Conservation (phyloP, 2,329 filamentous ascomycete species). For the Apiospora pterosperma region DNA sequence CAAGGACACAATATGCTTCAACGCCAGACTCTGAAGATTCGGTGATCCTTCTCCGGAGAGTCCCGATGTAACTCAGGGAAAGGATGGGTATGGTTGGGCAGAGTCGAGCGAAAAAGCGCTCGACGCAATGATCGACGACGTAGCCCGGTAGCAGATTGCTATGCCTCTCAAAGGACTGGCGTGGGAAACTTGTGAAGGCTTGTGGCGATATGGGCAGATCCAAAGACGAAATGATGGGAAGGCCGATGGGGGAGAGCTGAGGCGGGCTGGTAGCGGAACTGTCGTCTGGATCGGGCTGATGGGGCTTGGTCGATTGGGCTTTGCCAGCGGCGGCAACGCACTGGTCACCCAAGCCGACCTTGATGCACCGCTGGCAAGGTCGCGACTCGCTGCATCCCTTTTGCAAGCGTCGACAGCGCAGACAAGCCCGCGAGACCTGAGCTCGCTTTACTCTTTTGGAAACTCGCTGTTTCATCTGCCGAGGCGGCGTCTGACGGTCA, state of each 20-base stretch:
- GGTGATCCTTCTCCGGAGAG: conserved; percentile 22
- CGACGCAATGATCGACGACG: conserved; percentile 35
- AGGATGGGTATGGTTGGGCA: conserved; percentile 42
- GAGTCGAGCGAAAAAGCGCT: conserved; percentile 36
- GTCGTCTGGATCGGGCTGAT: neutral
- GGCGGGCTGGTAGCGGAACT: neutral
- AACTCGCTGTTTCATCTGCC: neutral
- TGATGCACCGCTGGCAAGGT: conserved; percentile 39
- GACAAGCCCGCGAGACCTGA: conserved; percentile 41
- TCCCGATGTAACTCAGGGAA: conserved; percentile 32
- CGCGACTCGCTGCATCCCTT: conserved; percentile 42
- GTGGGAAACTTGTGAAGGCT: conserved; percentile 18
- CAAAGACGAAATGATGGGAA: conserved; percentile 12
- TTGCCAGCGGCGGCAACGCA: conserved; percentile 20
- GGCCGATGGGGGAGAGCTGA: conserved; percentile 5
- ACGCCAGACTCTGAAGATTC: conserved; percentile 21
- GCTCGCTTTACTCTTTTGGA: conserved; percentile 27
- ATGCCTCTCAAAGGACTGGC: conserved; percentile 26
- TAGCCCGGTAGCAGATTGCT: conserved; percentile 28
- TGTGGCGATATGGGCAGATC: conserved; percentile 18
- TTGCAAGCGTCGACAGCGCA: conserved; percentile 38
- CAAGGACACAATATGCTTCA: conserved; percentile 34
- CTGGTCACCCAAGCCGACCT: conserved; percentile 36
- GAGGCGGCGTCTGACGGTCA: neutral
- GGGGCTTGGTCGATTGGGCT: conserved; percentile 5